Evolutionary conservation across 805 yeast species (phyloP).

Genomic region (Wickerhamomyces bisporus): DNA sequence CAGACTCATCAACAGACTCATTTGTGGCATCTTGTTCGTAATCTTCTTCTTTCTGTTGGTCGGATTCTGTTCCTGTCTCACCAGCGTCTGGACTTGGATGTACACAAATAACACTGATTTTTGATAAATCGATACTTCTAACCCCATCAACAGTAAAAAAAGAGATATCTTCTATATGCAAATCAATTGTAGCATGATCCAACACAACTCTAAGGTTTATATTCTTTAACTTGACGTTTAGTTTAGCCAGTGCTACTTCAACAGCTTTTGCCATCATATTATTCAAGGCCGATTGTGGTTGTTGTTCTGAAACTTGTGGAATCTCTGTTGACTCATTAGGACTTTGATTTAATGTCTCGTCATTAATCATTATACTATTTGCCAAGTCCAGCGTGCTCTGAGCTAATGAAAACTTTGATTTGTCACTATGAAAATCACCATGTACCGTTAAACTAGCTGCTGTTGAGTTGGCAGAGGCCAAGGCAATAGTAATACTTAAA

Average conservation of each 20-base stretch:
- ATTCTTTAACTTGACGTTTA: conserved; percentile 45
- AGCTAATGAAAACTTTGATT: conserved; percentile 47
- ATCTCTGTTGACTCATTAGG: conserved; percentile 15
- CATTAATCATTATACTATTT: conserved; percentile 35
- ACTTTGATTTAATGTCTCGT: conserved; percentile 9
- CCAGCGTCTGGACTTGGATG: conserved; percentile 33
- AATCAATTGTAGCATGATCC: conserved; percentile 35
- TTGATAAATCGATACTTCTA: conserved; percentile 35
- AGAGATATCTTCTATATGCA: conserved; percentile 27
- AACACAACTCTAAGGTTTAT: conserved; percentile 44
- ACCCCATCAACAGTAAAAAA: conserved; percentile 42
- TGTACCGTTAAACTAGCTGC: conserved; percentile 9
- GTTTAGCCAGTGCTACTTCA: conserved; percentile 59
- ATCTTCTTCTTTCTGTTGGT: conserved; percentile 21
- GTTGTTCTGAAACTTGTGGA: conserved; percentile 14
- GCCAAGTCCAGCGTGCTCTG: conserved; percentile 76
- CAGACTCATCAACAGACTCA: conserved; percentile 27
- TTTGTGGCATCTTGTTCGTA: conserved; percentile 25
- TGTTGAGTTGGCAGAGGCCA: conserved; percentile 12
- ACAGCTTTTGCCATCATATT: conserved; percentile 59
- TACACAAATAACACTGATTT: conserved; percentile 35
- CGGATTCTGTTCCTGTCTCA: conserved; percentile 12
- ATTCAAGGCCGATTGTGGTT: conserved; percentile 36
- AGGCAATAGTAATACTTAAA: conserved; percentile 44
- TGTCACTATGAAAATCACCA: conserved; percentile 18